Evolutionary conservation across 345 rosid genomes (phyloP).

Genomic region (Microthlaspi erraticum): DNA sequence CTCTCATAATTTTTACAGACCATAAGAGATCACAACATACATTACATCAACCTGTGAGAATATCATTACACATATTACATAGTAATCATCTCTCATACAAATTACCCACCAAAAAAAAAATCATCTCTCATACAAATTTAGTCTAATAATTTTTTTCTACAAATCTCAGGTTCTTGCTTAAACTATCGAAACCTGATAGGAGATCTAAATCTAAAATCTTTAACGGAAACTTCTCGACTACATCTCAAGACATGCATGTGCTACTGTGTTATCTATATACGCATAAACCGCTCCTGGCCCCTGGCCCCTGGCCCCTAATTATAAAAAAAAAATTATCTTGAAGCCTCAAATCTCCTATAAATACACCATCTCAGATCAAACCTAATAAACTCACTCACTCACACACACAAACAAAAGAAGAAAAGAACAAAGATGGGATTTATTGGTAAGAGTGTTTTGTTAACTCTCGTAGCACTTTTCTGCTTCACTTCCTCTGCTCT

Average conservation of each 20-base stretch:
- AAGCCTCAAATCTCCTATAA: conserved; percentile 29
- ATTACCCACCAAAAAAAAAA: too few species aligned
- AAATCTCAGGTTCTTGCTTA: too few species aligned
- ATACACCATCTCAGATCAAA: conserved; percentile 9
- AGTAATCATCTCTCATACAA: too few species aligned
- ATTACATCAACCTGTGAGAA: too few species aligned
- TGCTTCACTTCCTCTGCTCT: conserved; percentile 50
- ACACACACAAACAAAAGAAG: conserved; percentile 26
- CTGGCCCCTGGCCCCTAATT: too few species aligned
- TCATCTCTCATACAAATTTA: too few species aligned
- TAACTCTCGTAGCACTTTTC: conserved; percentile 47
- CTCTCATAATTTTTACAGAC: neutral
- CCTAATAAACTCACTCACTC: too few species aligned
- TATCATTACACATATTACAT: too few species aligned
- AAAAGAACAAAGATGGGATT: conserved; percentile 44
- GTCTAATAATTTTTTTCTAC: too few species aligned
- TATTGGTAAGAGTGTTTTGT: conserved; percentile 43
- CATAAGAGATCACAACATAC: too few species aligned
- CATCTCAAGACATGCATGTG: conserved; percentile 31
- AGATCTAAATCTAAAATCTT: conserved; percentile 30
- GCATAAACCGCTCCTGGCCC: too few species aligned
- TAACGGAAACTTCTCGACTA: conserved; percentile 21
- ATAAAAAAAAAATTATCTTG: neutral
- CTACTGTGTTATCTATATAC: neutral
- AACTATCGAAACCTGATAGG: neutral